A percentile compares a stretch with the other conserved stretches of the same genome.
Evolutionary conservation across 108 stramenopile genomes (phyloP).

Genomic region (Conticribra weissflogii): DNA sequence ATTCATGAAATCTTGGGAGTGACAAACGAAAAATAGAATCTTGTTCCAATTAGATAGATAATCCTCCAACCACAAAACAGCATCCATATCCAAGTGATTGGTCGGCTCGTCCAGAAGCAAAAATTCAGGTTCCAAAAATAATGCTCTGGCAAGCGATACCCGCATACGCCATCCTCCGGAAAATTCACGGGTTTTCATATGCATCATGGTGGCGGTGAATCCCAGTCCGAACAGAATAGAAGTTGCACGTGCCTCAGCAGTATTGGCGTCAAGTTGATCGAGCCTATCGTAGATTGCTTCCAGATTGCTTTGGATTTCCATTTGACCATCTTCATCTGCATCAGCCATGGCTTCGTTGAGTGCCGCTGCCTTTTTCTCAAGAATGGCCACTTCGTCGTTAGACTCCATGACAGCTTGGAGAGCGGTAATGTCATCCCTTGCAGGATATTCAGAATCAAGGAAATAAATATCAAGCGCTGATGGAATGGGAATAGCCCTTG

Average conservation of each 20-base stretch:
- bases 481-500: conserved; percentile 96
- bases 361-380: conserved; percentile 88
- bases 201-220: conserved; percentile 93
- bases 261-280: conserved; percentile 94
- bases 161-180: conserved; percentile 99
- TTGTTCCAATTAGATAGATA: conserved; percentile 93
- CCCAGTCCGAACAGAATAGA: conserved; percentile 96
- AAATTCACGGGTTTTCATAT: conserved; percentile 94
- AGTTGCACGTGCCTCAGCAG: conserved; percentile 97
- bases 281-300: conserved; percentile 93
- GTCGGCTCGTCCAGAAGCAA: conserved; percentile 88
- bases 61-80: conserved; percentile 98
- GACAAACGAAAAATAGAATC: conserved; percentile 94
- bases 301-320: conserved; percentile 76
- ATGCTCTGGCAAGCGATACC: conserved; percentile 94
- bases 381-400: conserved; percentile 86
- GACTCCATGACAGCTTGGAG: conserved; percentile 95
- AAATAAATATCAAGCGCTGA: conserved; percentile 96
- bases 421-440: conserved; percentile 94
- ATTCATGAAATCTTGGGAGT: conserved; percentile 99
- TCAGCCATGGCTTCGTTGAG: conserved; percentile 92
- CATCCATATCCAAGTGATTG: conserved; percentile 95
- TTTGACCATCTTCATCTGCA: conserved; percentile 80
- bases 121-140: conserved; percentile 96
- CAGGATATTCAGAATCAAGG: conserved; percentile 93